Evolutionary conservation across 2,329 filamentous ascomycete genomes (phyloP), one percentile per base, ranked within the genome.

Genomic region (Exophiala xenobiotica): DNA sequence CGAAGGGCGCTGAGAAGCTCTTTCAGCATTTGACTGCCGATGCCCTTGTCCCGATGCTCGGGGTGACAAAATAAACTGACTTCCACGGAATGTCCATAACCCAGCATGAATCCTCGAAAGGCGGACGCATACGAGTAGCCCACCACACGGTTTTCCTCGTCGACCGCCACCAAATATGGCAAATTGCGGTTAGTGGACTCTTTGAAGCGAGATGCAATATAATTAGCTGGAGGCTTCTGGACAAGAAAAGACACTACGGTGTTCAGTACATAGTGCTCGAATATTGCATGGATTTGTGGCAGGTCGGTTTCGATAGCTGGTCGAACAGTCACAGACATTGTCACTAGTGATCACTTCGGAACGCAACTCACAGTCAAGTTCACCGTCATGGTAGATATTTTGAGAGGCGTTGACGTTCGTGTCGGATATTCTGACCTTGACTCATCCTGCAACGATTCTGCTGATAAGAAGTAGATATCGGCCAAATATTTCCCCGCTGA

Each of bases 61-160:
- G 65, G 68, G 51, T 69, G 68, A 40, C 70, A 64, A 50, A 71
- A 72, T 9, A 74, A 57, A 1, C 65, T 65, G 5, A 73, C 57
- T 52, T 74, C 71, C 6, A 71, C 70, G 0, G 70, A 71, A 6
- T 70, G 64, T 9, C 63, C 67, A 53, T 73, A 74, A 1, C 67
- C 67, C 16, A 66, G 56, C 60, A 69, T 62, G 20, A 61, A 58
- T 4, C 63, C 65, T 2, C 69, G 65, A 48, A 70, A 74, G 2
- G 65, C 64, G 4, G 64, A 65, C 20, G 66, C 62, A 27, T 65
- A 72, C 23, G 63, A 55, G 50, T 68, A 74, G 18, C 70, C 70
- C 8, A 69, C 46, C 1, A 70, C 57, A 3, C 59, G 41, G 7
- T 52, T 48, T 11, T 44, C 52, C 8, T 51, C 52, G 24, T 66